These are phyloP conservation scores for Madurella mycetomatis DNA, from an alignment of 2,329 filamentous ascomycete genomes.

Conservation along the genomic window DNA sequence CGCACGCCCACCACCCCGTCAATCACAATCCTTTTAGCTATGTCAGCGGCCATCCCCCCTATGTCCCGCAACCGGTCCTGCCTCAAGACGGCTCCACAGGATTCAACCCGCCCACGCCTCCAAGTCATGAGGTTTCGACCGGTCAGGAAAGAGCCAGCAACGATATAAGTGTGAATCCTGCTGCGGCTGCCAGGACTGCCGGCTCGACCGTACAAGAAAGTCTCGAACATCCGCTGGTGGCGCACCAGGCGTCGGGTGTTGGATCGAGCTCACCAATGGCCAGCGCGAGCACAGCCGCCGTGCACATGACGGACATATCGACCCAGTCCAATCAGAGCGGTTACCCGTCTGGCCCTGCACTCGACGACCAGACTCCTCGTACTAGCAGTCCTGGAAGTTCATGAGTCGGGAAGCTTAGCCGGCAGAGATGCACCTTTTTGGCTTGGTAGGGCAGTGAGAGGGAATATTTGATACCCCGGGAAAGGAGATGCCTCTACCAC, in stretches of 20 bases:
- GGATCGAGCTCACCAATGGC: neutral
- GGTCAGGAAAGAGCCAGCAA: neutral
- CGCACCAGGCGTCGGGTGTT: neutral
- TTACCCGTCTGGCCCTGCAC: neutral
- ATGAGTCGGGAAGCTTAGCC: neutral
- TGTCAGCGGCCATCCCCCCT: constrained; percentile 10
- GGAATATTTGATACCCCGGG: too few species aligned
- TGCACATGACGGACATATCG: neutral
- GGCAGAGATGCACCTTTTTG: neutral
- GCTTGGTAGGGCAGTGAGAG: neutral
- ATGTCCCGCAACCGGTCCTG: constrained; percentile 7
- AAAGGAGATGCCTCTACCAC: too few species aligned
- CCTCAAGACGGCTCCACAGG: constrained; percentile 2
- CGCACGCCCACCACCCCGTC: neutral
- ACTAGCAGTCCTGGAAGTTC: neutral
- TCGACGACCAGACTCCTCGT: neutral
- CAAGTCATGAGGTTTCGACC: neutral
- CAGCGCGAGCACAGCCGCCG: neutral
- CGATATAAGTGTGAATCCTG: neutral
- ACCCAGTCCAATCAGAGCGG: neutral
- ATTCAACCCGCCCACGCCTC: neutral
- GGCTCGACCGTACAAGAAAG: neutral
- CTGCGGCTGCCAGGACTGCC: neutral
- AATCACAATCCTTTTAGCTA: constrained; percentile 10
- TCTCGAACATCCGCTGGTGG: neutral